Conservation (phyloP, 495 filamentous ascomycete species). For the Hypoxylon fragiforme region DNA sequence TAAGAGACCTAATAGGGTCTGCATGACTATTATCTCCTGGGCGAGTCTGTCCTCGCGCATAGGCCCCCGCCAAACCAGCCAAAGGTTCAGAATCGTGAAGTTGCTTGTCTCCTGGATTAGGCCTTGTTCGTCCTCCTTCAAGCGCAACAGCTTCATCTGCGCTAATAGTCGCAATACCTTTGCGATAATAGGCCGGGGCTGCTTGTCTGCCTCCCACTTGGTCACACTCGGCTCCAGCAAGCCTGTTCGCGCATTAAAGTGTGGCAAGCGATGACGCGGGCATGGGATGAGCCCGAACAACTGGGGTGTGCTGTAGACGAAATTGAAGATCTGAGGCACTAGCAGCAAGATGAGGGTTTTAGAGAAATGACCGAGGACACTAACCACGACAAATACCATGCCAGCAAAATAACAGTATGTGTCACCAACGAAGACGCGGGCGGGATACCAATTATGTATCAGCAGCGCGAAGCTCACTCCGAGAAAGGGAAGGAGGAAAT, state of each 20-base stretch:
- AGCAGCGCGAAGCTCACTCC: slow-evolving; percentile 87
- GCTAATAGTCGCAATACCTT: slow-evolving; percentile 65
- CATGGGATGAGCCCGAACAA: slow-evolving; percentile 88
- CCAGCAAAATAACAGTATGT: slow-evolving; percentile 99
- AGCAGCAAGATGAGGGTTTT: slow-evolving; percentile 93
- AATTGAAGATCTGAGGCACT: slow-evolving; percentile 95
- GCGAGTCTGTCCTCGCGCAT: slow-evolving; percentile 85
- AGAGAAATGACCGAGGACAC: slow-evolving; percentile 95
- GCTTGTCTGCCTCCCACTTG: slow-evolving; percentile 67
- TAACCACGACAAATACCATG: slow-evolving; percentile 97
- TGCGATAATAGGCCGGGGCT: slow-evolving; percentile 66
- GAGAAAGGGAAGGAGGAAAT: slow-evolving; percentile 90
- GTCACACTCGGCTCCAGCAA: slow-evolving; percentile 83
- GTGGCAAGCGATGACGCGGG: slow-evolving; percentile 86
- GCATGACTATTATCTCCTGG: slow-evolving; percentile 72
- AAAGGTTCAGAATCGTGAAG: slow-evolving; percentile 89
- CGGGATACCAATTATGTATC: slow-evolving; percentile 94
- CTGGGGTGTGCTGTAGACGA: slow-evolving; percentile 88
- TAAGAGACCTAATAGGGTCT: slow-evolving; percentile 71
- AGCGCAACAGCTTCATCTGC: slow-evolving; percentile 61
- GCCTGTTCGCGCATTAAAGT: slow-evolving; percentile 81
- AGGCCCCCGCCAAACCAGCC: slow-evolving; percentile 94
- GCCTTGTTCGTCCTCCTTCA: slow-evolving; percentile 67
- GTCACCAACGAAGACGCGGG: slow-evolving; percentile 93
- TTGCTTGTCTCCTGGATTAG: slow-evolving; percentile 82